phyloP scores from a whole-genome alignment of 768 basidiomycete genomes.

The Epithele typhae region DNA sequence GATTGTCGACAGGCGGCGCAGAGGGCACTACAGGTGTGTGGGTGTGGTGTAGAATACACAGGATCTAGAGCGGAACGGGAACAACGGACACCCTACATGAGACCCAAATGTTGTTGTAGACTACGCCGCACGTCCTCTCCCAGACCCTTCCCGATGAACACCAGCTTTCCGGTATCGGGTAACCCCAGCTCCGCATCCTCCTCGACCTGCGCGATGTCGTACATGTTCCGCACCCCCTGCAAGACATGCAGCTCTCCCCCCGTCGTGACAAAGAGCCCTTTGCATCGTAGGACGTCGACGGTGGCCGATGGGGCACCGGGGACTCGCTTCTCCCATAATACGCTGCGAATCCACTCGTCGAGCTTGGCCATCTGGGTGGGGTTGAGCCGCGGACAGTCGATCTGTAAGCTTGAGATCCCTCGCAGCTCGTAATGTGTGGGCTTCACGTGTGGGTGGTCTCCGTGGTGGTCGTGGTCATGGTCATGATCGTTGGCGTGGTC shows the following conservation, averaged over 20 bases:
- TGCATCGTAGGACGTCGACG: slow-evolving; percentile 78
- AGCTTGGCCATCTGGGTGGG: slow-evolving; percentile 44
- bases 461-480: slow-evolving; percentile 31
- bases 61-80: not conserved
- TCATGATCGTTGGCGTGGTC: slow-evolving; percentile 23
- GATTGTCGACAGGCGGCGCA: too few relatives aligned
- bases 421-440: slow-evolving; percentile 62
- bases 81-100: not conserved
- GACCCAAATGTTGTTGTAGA: slow-evolving; percentile 29
- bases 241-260: slow-evolving; percentile 65
- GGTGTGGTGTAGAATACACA: too few relatives aligned
- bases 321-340: slow-evolving; percentile 77
- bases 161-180: slow-evolving; percentile 70
- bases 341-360: slow-evolving; percentile 74
- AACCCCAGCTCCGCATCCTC: slow-evolving; percentile 38
- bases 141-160: slow-evolving; percentile 84
- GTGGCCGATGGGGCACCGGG: slow-evolving; percentile 27
- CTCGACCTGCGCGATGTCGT: slow-evolving; percentile 62
- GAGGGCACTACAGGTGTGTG: too few relatives aligned
- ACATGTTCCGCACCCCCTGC: slow-evolving; percentile 90
- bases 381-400: slow-evolving; percentile 60
- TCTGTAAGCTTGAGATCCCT: slow-evolving; percentile 80
- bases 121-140: slow-evolving; percentile 51
- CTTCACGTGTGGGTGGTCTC: slow-evolving; percentile 24
- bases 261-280: slow-evolving; percentile 66